Evolutionary conservation across 164 flowering plant genomes (phyloP).

Genomic region (Kingdonia uniflora): DNA sequence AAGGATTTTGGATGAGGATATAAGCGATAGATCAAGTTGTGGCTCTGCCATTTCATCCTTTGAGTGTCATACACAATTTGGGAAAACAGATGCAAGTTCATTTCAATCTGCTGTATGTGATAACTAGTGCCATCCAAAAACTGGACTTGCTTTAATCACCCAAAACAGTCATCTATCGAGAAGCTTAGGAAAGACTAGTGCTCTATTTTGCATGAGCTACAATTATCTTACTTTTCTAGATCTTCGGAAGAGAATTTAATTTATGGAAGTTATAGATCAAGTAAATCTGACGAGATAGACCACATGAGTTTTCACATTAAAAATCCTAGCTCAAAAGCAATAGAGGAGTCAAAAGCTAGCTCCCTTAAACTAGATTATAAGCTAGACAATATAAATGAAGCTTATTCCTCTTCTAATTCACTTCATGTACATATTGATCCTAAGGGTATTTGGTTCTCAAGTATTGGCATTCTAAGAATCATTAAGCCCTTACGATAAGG

Average conservation of each 20-base stretch:
- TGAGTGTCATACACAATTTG: too few species aligned
- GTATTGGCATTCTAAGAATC: constrained; percentile 17
- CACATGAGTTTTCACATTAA: constrained; percentile 87
- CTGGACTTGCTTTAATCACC: constrained; percentile 66
- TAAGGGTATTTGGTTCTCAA: constrained; percentile 23
- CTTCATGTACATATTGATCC: constrained; percentile 32
- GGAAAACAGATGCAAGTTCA: constrained; percentile 72
- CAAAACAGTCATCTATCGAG: constrained; percentile 83
- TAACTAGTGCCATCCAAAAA: constrained; percentile 66
- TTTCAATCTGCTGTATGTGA: constrained; percentile 83
- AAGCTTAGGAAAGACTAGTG: constrained; percentile 82
- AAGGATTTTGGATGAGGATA: too few species aligned
- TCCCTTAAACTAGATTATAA: constrained; percentile 77
- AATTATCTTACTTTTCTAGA: constrained; percentile 59
- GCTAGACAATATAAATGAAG: constrained; percentile 27
- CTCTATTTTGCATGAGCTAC: constrained; percentile 79
- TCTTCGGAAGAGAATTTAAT: constrained; percentile 85
- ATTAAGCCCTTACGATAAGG: constrained; percentile 28
- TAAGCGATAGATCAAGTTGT: too few species aligned
- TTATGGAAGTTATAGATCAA: constrained; percentile 65
- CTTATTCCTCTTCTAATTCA: constrained; percentile 30
- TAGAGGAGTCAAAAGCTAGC: constrained; percentile 96
- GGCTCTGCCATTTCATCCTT: too few species aligned
- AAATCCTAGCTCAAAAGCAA: constrained; percentile 55
- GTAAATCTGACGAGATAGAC: constrained; percentile 93